Base-by-base conservation (phyloP, 2,329 filamentous ascomycete species). In the Trematosphaeria pertusa region DNA sequence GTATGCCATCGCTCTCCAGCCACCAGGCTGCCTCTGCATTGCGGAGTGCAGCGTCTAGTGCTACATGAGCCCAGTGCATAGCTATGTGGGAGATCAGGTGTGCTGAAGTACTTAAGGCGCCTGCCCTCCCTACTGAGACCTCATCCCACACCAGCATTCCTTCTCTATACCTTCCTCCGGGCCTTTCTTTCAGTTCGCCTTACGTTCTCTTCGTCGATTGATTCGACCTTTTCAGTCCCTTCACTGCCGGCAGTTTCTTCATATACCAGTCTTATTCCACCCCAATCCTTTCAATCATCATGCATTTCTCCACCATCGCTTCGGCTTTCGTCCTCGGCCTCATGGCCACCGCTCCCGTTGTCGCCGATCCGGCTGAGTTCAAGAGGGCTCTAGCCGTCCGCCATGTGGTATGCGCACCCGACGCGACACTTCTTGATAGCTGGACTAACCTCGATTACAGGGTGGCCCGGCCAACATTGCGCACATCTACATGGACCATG, bases 141-240 rank as follows among this genome's bases (percentile, higher is more conserved):
- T 40, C 30, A 44, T 44, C 21, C 31, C 22, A 40, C 30, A 34
- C 18, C 31, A 31, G 36, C 28, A 36, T 34, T 22, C 14, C 36
- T 26, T 41, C 38, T 19, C 22, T 41, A n/a, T 15, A n/a, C 24
- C 12, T 33, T 31, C 30, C 33, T 42, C 17, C 17, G 12, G 32
- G 17, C 22, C 26, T 20, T 24, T 40, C 33, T 7, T 22, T 15
- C 24, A 22, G 12, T 31, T 40, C 30, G 18, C 39, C 14, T 36
- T 44, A 22, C 31, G 24, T 48, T 40, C 40, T 36, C 35, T 40
- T 48, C 31, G 40, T 48, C 46, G 46, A 44, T 48, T 48, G 46
- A 44, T 22, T 48, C 46, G 46, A 44, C 40, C 15, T 43, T 37
- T 22, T 44, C 20, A 12, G 8, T n/a, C 17, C 44, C 31, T 38